Conservation (phyloP, 345 rosid species). For the Citrus glauca region DNA sequence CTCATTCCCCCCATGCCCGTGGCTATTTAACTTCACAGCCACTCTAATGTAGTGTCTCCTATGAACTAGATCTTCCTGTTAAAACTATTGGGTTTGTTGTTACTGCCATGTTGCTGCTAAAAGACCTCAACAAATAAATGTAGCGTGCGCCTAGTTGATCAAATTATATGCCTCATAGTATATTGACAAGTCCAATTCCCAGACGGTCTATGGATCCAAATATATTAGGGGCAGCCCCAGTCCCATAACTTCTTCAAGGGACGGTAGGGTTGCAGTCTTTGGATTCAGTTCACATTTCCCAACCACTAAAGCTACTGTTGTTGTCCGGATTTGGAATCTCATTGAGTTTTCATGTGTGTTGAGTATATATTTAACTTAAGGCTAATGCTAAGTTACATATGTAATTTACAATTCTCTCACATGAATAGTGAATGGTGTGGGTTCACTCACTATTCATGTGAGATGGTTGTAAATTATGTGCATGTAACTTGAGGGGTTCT, state of each 20-base stretch:
- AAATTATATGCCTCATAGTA: no score
- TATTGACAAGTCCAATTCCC: neutral
- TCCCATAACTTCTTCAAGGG: neutral
- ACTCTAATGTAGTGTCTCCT: neutral
- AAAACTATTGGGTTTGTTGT: neutral
- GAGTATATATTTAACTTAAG: no score
- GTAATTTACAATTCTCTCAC: accelerated
- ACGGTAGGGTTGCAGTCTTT: neutral
- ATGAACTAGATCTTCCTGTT: neutral
- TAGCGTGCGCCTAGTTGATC: neutral
- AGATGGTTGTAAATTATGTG: accelerated
- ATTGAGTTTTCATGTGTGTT: no score
- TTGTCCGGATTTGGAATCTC: no score
- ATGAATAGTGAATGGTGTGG: no score
- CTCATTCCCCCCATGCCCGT: neutral
- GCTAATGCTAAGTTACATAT: no score
- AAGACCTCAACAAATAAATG: neutral
- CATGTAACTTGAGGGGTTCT: no score
- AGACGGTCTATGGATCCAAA: neutral
- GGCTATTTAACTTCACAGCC: neutral
- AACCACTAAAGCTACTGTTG: neutral
- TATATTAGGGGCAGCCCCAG: neutral
- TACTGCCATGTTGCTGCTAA: neutral
- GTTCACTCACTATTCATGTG: no score
- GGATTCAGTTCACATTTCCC: neutral